Evolutionary conservation across 192 early-diverging fungal genomes (phyloP).

Genomic region (Rhizophagus clarus): DNA sequence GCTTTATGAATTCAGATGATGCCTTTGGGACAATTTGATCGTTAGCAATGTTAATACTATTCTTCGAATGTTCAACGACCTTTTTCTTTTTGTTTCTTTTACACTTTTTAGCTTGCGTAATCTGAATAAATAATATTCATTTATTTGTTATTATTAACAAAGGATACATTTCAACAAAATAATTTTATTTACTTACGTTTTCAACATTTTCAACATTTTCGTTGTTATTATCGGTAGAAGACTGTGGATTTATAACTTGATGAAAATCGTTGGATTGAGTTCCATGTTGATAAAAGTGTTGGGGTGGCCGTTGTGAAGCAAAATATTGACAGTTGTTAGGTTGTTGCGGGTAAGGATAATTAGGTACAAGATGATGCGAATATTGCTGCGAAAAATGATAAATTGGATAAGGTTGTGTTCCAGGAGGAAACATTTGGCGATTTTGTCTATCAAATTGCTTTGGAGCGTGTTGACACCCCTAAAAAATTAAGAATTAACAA

Average conservation of each 20-base stretch:
- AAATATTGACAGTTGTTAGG: not conserved
- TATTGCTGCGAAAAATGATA: not conserved
- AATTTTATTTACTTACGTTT: not conserved
- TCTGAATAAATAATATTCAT: not conserved
- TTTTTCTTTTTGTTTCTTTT: slow-evolving; percentile 1
- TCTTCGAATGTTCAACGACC: not conserved
- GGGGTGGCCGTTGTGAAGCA: not conserved
- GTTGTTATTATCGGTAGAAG: not conserved
- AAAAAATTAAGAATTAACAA: not conserved
- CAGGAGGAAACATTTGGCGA: not conserved
- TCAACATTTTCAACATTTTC: not conserved
- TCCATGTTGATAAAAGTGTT: not conserved
- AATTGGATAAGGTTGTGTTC: not conserved
- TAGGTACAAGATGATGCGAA: not conserved
- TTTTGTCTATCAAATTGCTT: not conserved
- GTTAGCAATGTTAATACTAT: not conserved
- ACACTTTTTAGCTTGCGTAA: not conserved
- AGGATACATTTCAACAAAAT: too few relatives aligned
- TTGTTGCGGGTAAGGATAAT: not conserved
- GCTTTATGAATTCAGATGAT: not conserved
- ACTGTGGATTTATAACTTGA: not conserved
- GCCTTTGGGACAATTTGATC: not conserved
- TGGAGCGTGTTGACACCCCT: not conserved
- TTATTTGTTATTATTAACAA: too few relatives aligned
- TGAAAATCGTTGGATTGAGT: not conserved